These are phyloP conservation scores for Cryptosporidium baileyi DNA, from an alignment of 169 alveolate genomes.

Conservation along the genomic window DNA sequence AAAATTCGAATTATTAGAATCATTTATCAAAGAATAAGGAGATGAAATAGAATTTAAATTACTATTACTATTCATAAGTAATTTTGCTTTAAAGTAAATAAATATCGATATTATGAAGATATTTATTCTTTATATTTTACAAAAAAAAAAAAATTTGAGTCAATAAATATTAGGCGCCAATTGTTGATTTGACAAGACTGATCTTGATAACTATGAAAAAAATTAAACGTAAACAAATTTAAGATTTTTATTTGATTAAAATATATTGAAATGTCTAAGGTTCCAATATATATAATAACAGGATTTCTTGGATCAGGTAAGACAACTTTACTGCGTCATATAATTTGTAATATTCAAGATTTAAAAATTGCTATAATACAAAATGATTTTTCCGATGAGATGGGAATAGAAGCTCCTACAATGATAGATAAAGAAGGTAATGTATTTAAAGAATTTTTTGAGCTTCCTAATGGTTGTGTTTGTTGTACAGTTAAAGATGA, in stretches of 20 bases:
- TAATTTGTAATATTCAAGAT: constrained; percentile 8
- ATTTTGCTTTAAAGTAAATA: too few species aligned
- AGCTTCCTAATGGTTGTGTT: constrained; percentile 90
- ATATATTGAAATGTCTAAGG: constrained; percentile 24
- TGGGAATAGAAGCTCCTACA: constrained; percentile 89
- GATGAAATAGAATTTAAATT: too few species aligned
- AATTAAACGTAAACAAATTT: not conserved
- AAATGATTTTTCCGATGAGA: constrained; percentile 83
- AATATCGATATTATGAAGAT: too few species aligned
- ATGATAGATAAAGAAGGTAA: constrained; percentile 84
- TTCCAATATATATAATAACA: constrained; percentile 78
- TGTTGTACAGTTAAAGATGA: constrained; percentile 88
- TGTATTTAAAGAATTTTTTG: constrained; percentile 81
- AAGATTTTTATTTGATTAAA: too few species aligned
- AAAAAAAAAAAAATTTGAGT: not conserved
- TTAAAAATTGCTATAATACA: constrained; percentile 82
- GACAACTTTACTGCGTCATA: constrained; percentile 79
- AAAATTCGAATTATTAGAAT: too few species aligned
- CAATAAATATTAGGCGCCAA: constrained; percentile 27
- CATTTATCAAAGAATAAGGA: too few species aligned
- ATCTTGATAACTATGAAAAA: too few species aligned
- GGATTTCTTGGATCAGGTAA: constrained; percentile 87
- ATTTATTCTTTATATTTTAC: not conserved
- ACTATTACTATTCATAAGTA: too few species aligned
- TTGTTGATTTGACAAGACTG: not conserved